Conservation (phyloP, 352 stramenopile genomes). For the Thalassiosira livingstoniorum region DNA sequence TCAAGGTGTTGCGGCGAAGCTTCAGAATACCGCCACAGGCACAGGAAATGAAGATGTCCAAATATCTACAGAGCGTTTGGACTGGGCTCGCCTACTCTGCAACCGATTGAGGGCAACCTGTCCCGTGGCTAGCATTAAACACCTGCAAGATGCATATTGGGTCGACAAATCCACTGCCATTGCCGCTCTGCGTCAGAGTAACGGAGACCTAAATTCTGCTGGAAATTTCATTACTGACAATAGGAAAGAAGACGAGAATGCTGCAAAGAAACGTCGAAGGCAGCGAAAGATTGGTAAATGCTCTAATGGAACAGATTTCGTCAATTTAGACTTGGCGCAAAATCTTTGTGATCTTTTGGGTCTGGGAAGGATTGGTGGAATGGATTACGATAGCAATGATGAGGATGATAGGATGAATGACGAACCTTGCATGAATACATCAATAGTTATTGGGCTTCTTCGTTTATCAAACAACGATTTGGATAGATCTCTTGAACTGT, state of each 20-base stretch:
- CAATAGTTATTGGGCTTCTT: constrained; percentile 35
- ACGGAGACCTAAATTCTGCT: constrained; percentile 40
- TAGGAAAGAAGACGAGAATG: constrained; percentile 14
- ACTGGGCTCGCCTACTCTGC: constrained; percentile 37
- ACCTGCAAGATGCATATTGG: constrained; percentile 30
- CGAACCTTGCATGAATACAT: constrained; percentile 22
- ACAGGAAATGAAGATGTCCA: too few relatives aligned
- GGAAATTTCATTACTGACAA: constrained; percentile 30
- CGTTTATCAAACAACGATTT: constrained; percentile 47
- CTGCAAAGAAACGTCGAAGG: constrained; percentile 16
- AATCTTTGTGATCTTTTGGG: constrained; percentile 30
- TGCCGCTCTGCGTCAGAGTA: constrained; percentile 36
- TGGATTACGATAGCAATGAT: constrained; percentile 4
- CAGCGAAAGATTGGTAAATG: constrained; percentile 41
- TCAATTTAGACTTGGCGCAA: constrained; percentile 32
- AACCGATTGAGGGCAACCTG: constrained; percentile 16
- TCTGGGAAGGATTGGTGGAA: background rate
- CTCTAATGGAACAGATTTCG: constrained; percentile 26
- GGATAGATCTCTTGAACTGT: constrained; percentile 38
- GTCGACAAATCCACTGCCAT: constrained; percentile 29
- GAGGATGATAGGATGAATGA: constrained; percentile 10
- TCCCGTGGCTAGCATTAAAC: constrained; percentile 17
- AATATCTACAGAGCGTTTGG: constrained; percentile 27
- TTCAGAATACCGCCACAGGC: constrained; percentile 6
- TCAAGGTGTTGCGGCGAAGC: constrained; percentile 42